Evolutionary conservation across 1,139 yeast genomes (phyloP).

Genomic region (Arxiozyma telluris): DNA sequence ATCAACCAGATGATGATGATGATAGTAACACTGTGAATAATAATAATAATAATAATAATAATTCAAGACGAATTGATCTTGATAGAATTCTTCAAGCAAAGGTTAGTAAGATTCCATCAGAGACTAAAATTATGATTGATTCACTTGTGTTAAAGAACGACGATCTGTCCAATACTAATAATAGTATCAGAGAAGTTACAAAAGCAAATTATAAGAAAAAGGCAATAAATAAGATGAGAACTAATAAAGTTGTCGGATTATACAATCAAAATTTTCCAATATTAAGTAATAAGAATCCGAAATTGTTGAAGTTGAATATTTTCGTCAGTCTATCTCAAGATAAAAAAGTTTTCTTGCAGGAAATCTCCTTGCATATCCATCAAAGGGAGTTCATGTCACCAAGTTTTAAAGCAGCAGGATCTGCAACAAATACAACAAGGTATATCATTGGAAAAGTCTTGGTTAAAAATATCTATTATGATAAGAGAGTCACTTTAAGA

Average conservation of each 20-base stretch:
- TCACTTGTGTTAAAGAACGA: background rate
- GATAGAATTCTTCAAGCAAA: background rate
- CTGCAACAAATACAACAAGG: conserved; percentile 4
- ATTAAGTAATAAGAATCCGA: conserved; percentile 25
- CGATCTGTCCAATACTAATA: background rate
- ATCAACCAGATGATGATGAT: background rate
- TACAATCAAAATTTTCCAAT: conserved; percentile 26
- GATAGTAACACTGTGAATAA: background rate
- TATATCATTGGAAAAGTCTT: conserved; percentile 21
- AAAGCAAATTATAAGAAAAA: background rate
- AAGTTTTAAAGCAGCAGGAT: background rate
- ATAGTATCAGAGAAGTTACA: background rate
- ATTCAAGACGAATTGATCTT: background rate
- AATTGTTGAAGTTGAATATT: conserved; percentile 24
- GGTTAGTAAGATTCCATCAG: conserved; percentile 1
- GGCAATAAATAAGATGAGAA: background rate
- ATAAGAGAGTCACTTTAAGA: conserved; percentile 24
- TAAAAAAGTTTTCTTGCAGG: conserved; percentile 24
- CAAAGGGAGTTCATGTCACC: conserved; percentile 4
- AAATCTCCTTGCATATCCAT: conserved; percentile 22
- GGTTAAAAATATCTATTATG: conserved; percentile 27
- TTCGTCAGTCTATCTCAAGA: conserved; percentile 24
- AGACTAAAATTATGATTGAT: background rate
- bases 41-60: background rate
- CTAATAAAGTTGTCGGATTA: conserved; percentile 18